A percentile compares a stretch with the other conserved stretches of the same genome.
Evolutionary conservation across 1,284 basidiomycete genomes (phyloP).

Genomic region (Trichosporon sp.): DNA sequence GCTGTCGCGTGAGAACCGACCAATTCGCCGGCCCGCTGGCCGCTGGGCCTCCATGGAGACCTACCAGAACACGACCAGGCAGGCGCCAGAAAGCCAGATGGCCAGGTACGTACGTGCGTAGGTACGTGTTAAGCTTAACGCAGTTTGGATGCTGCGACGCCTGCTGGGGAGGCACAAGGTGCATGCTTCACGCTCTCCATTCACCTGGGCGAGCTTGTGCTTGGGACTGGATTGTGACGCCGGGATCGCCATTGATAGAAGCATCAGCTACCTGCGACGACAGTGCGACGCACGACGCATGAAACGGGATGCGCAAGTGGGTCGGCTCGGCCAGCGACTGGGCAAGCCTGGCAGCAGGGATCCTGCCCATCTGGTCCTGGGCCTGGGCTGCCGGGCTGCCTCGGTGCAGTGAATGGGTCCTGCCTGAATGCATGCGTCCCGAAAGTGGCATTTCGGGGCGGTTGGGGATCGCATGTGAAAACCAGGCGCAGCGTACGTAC

Average conservation of each 20-base stretch:
- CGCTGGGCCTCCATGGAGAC: neutral
- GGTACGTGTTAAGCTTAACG: neutral
- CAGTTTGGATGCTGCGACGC: neutral
- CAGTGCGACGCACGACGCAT: too few species aligned
- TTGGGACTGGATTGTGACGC: neutral
- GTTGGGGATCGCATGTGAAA: neutral
- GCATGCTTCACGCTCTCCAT: slow-evolving; percentile 2
- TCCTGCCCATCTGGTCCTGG: neutral
- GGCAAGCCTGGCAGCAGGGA: neutral
- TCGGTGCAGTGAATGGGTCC: too few species aligned
- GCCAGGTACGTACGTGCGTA: neutral
- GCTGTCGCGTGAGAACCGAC: too few species aligned
- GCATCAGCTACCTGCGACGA: too few species aligned
- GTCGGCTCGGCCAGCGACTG: neutral
- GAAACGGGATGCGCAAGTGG: neutral
- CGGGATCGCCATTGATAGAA: neutral
- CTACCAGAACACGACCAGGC: neutral
- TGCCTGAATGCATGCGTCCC: neutral
- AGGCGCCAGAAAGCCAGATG: neutral
- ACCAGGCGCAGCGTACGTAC: neutral
- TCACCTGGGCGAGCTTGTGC: neutral
- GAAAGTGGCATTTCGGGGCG: neutral
- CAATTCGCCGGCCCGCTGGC: too few species aligned
- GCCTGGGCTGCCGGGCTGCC: neutral
- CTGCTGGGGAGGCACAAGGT: neutral